Percentiles rank a stretch among this genome's conserved stretches.
phyloP scores from a whole-genome alignment of 306 rosid genomes.

The Vachellia collinsii region DNA sequence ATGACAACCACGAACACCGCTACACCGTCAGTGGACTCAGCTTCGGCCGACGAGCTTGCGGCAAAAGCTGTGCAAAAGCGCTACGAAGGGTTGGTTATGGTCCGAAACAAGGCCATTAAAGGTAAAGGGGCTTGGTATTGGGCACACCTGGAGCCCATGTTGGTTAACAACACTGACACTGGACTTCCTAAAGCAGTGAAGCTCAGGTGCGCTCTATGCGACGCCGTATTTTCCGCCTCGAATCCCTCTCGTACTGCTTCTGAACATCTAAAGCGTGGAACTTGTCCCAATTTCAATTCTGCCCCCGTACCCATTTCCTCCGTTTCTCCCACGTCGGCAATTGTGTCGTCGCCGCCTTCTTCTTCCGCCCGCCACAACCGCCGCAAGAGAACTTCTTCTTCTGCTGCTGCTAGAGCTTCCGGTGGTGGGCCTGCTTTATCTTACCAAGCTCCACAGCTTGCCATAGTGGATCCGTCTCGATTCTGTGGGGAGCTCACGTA shows the following conservation, averaged over 20 bases:
- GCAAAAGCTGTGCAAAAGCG: conserved; percentile 79
- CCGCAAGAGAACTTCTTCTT: conserved; percentile 61
- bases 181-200: conserved; percentile 88
- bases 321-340: conserved; percentile 58
- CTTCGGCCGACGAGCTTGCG: conserved; percentile 60
- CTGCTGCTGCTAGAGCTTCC: conserved; percentile 26
- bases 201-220: conserved; percentile 83
- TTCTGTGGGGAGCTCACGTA: conserved; percentile 53
- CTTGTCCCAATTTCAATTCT: conserved; percentile 85
- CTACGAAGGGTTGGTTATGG: conserved; percentile 80
- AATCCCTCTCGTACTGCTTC: conserved; percentile 96
- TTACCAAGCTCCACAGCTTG: conserved; percentile 52
- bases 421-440: conserved; percentile 34
- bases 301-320: conserved; percentile 74
- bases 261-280: conserved; percentile 95
- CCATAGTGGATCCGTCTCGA: conserved; percentile 58
- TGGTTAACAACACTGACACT: conserved; percentile 68
- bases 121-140: conserved; percentile 99
- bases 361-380: conserved; percentile 48
- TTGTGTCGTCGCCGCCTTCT: conserved; percentile 39
- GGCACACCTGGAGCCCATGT: conserved; percentile 84
- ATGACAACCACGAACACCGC: conserved; percentile 73
- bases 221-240: conserved; percentile 93
- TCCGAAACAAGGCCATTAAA: conserved; percentile 83
- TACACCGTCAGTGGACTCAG: conserved; percentile 47